Base-by-base conservation (phyloP, 2,329 filamentous ascomycete species). In the Colletotrichum tamarilloi region DNA sequence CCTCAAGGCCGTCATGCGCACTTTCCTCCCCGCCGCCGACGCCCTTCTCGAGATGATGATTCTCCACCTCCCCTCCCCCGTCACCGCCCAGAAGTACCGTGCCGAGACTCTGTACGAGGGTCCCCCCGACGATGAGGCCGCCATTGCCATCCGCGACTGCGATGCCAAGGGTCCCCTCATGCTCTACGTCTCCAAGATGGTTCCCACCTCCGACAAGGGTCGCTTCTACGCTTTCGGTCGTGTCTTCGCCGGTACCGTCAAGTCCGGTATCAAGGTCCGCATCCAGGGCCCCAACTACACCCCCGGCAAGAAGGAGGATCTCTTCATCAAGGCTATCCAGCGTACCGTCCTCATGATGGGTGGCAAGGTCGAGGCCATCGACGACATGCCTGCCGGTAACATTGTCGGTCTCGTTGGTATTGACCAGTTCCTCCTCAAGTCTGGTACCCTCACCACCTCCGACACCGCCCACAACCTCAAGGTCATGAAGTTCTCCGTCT, bases 401-500 rank as follows among this genome's bases (percentile, higher is more conserved):
- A 98, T 99, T 90, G 93, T 98, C 82, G 97, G 97, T 91, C 92
- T 99, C 82, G 97, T 99, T 84, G 97, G 97, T 93, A 95, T 99
- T 81, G 97, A 99, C 86, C 97, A 99, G 92, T 99, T 98, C 94
- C 91, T 99, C 91, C 95, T 99, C 90, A 99, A 99, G 93, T 98
- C 97, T 85, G 97, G 97, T 93, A 99, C 97, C 82, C 94, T 99
- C 81, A 98, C 95, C 87, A 98, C 96, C 85, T 92, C 91, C 84
- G 97, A 99, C 80, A 97, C 95, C 78, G 96, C 97, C 85, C 97
- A 99, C 93, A 99, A 99, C 93, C 89, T 99, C 83, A 98, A 98
- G 93, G 97, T 99, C 89, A 99, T 99, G 97, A 98, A 98, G 91
- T 99, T 99, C 94, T 99, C 97, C 83, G 97, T 99, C 85, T 98